Evolutionary conservation across 202 grass and related monocot genomes (phyloP).

Genomic region (Carex sylvatica): DNA sequence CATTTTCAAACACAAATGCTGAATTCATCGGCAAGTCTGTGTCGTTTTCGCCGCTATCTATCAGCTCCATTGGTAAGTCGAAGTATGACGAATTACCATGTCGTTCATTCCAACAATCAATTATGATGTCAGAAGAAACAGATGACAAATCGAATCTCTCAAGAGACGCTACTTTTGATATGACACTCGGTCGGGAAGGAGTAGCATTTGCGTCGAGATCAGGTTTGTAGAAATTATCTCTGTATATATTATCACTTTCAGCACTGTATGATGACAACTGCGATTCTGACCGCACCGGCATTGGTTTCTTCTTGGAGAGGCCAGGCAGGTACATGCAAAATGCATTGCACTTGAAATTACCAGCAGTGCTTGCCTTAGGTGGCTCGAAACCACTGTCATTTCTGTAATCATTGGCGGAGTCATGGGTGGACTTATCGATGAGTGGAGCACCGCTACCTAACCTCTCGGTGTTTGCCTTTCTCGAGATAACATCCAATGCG

Average conservation of each 20-base stretch:
- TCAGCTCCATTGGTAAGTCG: constrained; percentile 84
- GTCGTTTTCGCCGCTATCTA: constrained; percentile 41
- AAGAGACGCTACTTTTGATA: constrained; percentile 61
- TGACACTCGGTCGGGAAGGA: constrained; percentile 34
- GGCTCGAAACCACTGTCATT: constrained; percentile 2
- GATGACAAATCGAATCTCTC: constrained; percentile 60
- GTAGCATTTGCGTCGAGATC: constrained; percentile 6
- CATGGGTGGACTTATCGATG: constrained; percentile 21
- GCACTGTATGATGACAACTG: not conserved
- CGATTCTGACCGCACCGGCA: not conserved
- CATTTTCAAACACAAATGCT: constrained; percentile 76
- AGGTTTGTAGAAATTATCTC: not conserved
- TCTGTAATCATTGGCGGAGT: constrained; percentile 15
- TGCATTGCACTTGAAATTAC: constrained; percentile 45
- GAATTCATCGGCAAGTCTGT: constrained; percentile 47
- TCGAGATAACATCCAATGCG: constrained; percentile 45
- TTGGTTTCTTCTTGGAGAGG: constrained; percentile 40
- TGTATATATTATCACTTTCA: not conserved
- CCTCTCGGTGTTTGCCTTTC: constrained; percentile 39
- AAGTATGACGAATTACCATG: constrained; percentile 37
- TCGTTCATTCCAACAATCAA: constrained; percentile 21
- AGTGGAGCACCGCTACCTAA: constrained; percentile 51
- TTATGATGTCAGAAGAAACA: constrained; percentile 30
- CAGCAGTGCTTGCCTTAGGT: constrained; percentile 9
- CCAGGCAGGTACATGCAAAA: constrained; percentile 64